Base-by-base conservation (phyloP, 306 rosid genomes). In the Abrus pulchellus region DNA sequence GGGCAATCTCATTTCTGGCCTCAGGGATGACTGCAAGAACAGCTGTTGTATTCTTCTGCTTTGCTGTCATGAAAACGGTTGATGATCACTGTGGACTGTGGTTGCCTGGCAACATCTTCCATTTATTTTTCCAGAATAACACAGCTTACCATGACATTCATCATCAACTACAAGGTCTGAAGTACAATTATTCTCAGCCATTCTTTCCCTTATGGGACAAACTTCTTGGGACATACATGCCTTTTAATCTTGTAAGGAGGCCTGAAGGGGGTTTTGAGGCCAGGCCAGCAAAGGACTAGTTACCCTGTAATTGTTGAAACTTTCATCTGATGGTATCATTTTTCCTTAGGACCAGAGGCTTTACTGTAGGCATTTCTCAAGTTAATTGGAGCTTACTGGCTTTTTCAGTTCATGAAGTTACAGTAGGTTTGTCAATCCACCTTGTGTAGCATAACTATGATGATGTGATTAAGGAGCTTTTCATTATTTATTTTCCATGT, bases 141-240 rank as follows among this genome's bases (percentile, higher is more conserved):
- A 89, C 97, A 32, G 97, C 98, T n/a, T 94, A 94, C 82, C 97
- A 92, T 85, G 98, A 94, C 75, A 85, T 94, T 54, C 98, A 94
- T 57, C 98, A 94, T 83, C 98, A 94, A 82, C 92, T 94, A 13
- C 91, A 90, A 64, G 98, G 98, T 27, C 80, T 89, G 56, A 94
- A 90, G 75, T 92, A 90, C 83, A 94, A 90, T 72, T 94, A 89
- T 78, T 92, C 97, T 34, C 98, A 94, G 68, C 97, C 98, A 36
- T 94, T 94, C 85, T 94, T 94, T 76, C 86, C 89, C n/a, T 76
- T 89, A 75, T 94, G 97, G 98, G 97, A 94, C 82, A 92, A 81
- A 79, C 76, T 92, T 73, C 91, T 92, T 1, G 97, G 94, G 10
- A 94, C 98, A 43, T 71, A 90, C 83, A 92, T 94, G 98, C 97